A percentile compares a stretch with the other conserved stretches of the same genome.
Evolutionary conservation across 2,329 filamentous ascomycete genomes (phyloP).

Genomic region (Rhinocladiella similis): DNA sequence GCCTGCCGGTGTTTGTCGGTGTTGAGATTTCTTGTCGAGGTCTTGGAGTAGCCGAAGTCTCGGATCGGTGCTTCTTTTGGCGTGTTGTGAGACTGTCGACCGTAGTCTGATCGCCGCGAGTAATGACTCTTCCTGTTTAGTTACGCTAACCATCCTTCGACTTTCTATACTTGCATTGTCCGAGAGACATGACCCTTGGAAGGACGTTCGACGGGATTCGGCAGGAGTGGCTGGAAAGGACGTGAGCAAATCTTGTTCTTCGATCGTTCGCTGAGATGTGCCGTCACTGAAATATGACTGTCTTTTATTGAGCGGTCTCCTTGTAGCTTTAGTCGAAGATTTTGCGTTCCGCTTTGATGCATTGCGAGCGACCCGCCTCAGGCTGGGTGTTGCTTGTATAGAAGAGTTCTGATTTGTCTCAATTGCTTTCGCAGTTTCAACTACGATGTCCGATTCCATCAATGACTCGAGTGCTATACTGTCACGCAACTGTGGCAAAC

Average conservation of each 20-base stretch:
- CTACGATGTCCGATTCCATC: slow-evolving; percentile 41
- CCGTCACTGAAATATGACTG: slow-evolving; percentile 21
- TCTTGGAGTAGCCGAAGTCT: slow-evolving; percentile 31
- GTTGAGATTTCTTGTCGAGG: slow-evolving; percentile 1
- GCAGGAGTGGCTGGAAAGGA: slow-evolving; percentile 24
- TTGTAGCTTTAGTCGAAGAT: slow-evolving; percentile 1
- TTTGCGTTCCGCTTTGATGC: slow-evolving; percentile 22
- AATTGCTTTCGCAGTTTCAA: slow-evolving; percentile 43
- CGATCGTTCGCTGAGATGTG: slow-evolving; percentile 11
- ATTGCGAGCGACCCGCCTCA: slow-evolving; percentile 9
- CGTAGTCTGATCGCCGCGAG: slow-evolving; percentile 53
- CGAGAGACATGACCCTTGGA: slow-evolving; percentile 20
- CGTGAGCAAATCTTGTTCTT: slow-evolving; percentile 23
- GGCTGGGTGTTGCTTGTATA: slow-evolving; percentile 12
- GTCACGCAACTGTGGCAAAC: slow-evolving; percentile 33
- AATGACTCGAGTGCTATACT: slow-evolving; percentile 40
- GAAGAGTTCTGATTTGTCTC: slow-evolving; percentile 32
- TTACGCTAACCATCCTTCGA: slow-evolving; percentile 54
- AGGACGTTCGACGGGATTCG: slow-evolving; percentile 19
- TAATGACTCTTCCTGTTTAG: slow-evolving; percentile 53
- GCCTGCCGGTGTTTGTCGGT: not conserved
- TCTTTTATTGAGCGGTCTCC: slow-evolving; percentile 3
- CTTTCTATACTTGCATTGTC: slow-evolving; percentile 31
- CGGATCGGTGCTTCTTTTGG: slow-evolving; percentile 36
- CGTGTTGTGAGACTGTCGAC: slow-evolving; percentile 39